Evolutionary conservation across 2,329 filamentous ascomycete genomes (phyloP), one percentile per base, ranked within the genome.

Genomic region (Ascochyta pisi): DNA sequence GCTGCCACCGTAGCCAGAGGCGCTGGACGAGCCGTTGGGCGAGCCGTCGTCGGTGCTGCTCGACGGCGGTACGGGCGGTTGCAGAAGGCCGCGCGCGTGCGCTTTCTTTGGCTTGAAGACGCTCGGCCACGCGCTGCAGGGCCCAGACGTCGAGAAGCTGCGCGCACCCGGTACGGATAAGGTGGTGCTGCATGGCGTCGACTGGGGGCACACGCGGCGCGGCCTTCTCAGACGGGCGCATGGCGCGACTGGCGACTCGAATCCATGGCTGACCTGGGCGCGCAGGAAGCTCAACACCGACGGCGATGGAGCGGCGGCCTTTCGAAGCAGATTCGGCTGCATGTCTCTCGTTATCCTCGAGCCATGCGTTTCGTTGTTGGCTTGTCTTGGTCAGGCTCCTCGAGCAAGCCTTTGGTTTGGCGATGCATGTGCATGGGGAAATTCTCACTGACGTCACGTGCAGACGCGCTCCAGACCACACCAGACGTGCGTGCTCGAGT

Each of bases 1-100:
- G 4, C 82, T 82, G 44, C 65, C 67, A 7, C 65, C 64, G 13
- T 71, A 70, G n/a, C 66, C 64, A 2, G 59, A 43, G 42, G 85
- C 83, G 22, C 79, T 45, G 24, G 58, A 27, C 3, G 59, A 43
- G 42, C 85, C 83, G 22, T 79, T 45, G 24, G 58, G 27, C 15
- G 62, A 79, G 54, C 87, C 86, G 46, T 90, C 85, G 38, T 85
- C 71, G 77, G 85, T 74, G 61, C 81, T 68, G 63, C 78, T 56
- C 5, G 79, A 70, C 15, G 87, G 67, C 8, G 75, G 40, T 76
- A 86, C 10, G 87, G 81, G 65, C 87, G 85, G 60, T 86, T 83
- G 13, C 83, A 82, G 59, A 82, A 82, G 64, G 83, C 77, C 51
- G 44, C 74, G 77, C 45, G 69, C 69, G 22, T 47, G 41, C 45